Evolutionary conservation across 106 monocot species (phyloP).

Genomic region (Amphibolis antarctica): DNA sequence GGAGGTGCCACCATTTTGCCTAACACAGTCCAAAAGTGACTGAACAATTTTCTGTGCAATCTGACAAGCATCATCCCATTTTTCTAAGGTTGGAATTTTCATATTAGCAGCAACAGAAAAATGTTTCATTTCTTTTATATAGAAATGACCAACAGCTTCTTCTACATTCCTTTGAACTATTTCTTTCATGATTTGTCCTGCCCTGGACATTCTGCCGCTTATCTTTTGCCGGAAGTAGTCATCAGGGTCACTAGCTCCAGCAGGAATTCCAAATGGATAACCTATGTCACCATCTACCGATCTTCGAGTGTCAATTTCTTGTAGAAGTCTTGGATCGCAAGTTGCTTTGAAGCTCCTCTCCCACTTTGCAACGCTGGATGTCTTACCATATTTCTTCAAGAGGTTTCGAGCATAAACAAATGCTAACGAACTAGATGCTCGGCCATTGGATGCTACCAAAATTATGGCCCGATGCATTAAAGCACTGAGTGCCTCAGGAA

Average conservation of each 20-base stretch:
- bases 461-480: slow-evolving; percentile 36
- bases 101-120: slow-evolving; percentile 15
- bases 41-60: slow-evolving; percentile 70
- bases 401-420: slow-evolving; percentile 62
- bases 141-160: slow-evolving; percentile 48
- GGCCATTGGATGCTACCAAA: slow-evolving; percentile 31
- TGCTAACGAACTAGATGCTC: slow-evolving; percentile 26
- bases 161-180: slow-evolving; percentile 78
- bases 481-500: slow-evolving; percentile 65
- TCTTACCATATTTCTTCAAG: slow-evolving; percentile 62
- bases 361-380: slow-evolving; percentile 62
- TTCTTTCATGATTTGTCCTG: slow-evolving; percentile 56
- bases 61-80: slow-evolving; percentile 58
- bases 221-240: slow-evolving; percentile 72
- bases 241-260: slow-evolving; percentile 62
- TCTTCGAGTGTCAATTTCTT: slow-evolving; percentile 63
- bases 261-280: slow-evolving; percentile 41
- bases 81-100: slow-evolving; percentile 32
- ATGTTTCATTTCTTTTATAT: slow-evolving; percentile 64
- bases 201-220: slow-evolving; percentile 52
- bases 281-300: slow-evolving; percentile 36
- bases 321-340: slow-evolving; percentile 76
- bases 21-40: slow-evolving; percentile 51
- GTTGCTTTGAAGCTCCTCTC: slow-evolving; percentile 61
- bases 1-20: slow-evolving; percentile 58